Evolutionary conservation across 345 rosid species (phyloP).

Genomic region (Aquilaria sinensis): DNA sequence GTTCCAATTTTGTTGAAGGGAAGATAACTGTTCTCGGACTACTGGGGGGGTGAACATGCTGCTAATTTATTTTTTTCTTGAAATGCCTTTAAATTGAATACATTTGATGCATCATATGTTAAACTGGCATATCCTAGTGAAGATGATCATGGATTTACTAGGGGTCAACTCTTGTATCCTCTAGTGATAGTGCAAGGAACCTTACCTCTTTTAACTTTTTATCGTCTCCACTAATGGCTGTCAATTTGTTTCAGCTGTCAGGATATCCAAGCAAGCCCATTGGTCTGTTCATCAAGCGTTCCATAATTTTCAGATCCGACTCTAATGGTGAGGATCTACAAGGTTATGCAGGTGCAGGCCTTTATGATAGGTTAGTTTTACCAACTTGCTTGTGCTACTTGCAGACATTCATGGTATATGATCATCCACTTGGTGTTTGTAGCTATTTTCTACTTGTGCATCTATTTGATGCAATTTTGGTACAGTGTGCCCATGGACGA

Average conservation of each 20-base stretch:
- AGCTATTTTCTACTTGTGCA: not conserved
- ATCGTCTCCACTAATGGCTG: conserved; percentile 13
- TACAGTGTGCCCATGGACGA: conserved; percentile 97
- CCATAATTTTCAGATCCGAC: conserved; percentile 92
- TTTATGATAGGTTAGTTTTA: conserved; percentile 80
- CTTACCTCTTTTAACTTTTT: not conserved
- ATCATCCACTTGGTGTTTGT: no score
- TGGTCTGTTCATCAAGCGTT: conserved; percentile 88
- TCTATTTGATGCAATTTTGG: not conserved
- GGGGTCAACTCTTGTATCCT: no score
- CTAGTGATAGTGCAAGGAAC: no score
- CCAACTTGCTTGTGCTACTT: no score
- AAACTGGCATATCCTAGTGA: no score
- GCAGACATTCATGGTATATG: not conserved
- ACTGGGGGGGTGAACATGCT: no score
- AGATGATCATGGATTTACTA: no score
- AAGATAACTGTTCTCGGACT: no score
- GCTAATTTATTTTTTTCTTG: no score
- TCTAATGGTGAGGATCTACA: conserved; percentile 98
- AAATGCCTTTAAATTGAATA: no score
- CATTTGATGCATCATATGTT: no score
- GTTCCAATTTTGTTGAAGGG: no score
- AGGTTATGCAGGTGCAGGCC: conserved; percentile 99
- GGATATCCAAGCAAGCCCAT: conserved; percentile 98
- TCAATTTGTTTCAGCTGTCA: conserved; percentile 44